Conservation (phyloP, 208 protist species). For the Crithidia expoeki region DNA sequence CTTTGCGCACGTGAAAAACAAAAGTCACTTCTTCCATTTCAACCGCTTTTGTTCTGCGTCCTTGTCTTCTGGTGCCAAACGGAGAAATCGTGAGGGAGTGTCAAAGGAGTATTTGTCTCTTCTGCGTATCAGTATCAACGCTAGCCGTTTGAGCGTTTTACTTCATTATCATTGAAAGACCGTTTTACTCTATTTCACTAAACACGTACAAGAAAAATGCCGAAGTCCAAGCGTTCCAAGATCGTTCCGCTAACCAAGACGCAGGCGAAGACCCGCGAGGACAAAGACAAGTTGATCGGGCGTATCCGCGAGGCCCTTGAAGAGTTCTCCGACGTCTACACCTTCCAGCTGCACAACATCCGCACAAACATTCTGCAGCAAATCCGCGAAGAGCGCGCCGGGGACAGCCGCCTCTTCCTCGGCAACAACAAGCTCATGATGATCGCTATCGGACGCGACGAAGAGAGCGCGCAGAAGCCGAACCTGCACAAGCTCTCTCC, state of each 20-base stretch:
- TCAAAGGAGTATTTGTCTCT: too few species aligned
- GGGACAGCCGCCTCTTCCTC: slow-evolving; percentile 90
- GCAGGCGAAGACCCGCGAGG: slow-evolving; percentile 85
- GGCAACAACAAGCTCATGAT: slow-evolving; percentile 96
- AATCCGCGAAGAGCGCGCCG: slow-evolving; percentile 86
- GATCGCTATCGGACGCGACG: slow-evolving; percentile 88
- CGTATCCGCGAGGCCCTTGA: slow-evolving; percentile 88
- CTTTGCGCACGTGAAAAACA: too few species aligned
- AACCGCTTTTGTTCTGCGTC: too few species aligned
- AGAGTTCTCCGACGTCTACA: slow-evolving; percentile 86
- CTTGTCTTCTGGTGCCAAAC: too few species aligned
- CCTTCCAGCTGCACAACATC: slow-evolving; percentile 85
- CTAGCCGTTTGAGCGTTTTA: too few species aligned
- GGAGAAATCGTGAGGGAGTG: too few species aligned
- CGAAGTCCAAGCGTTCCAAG: slow-evolving; percentile 87
- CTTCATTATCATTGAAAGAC: too few species aligned
- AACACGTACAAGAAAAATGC: slow-evolving; percentile 47
- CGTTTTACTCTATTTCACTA: background rate
- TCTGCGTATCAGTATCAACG: too few species aligned
- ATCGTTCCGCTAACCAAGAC: slow-evolving; percentile 90
- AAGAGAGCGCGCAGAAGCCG: slow-evolving; percentile 70
- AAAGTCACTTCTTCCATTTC: too few species aligned
- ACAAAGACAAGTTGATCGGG: slow-evolving; percentile 93
- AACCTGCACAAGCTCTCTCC: slow-evolving; percentile 92
- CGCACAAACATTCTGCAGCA: slow-evolving; percentile 92